phyloP scores from a whole-genome alignment of 2,329 filamentous ascomycete species.

The Claviceps sp. region DNA sequence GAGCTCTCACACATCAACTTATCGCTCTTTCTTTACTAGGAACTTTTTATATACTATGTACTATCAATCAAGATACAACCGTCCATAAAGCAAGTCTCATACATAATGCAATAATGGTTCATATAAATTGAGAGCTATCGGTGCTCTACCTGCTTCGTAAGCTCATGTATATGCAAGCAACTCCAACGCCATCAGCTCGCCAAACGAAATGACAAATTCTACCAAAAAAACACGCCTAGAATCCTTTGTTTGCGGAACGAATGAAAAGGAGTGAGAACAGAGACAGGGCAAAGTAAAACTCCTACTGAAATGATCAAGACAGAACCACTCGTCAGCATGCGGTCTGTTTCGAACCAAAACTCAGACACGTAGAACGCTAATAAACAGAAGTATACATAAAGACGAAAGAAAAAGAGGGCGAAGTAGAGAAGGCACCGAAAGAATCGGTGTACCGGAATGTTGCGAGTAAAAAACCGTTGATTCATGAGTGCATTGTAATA shows the following conservation, averaged over 20 bases:
- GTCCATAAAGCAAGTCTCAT: not conserved
- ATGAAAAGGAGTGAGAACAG: not conserved
- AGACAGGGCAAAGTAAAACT: not conserved
- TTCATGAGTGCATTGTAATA: not conserved
- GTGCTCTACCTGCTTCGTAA: not conserved
- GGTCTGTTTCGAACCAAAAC: not conserved
- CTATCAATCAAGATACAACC: too few species aligned
- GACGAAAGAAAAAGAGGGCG: not conserved
- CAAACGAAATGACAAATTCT: not conserved
- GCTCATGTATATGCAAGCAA: not conserved
- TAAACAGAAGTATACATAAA: not conserved
- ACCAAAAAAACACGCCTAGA: too few species aligned
- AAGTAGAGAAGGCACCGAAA: not conserved
- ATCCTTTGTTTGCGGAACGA: not conserved
- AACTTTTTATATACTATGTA: too few species aligned
- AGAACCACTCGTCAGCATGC: not conserved
- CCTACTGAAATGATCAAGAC: not conserved
- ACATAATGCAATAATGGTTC: not conserved
- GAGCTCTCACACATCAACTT: not conserved
- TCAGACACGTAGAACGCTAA: not conserved
- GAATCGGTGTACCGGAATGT: not conserved
- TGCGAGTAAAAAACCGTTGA: not conserved
- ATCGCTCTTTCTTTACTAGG: not conserved
- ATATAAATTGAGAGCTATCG: not conserved
- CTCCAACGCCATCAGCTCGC: conserved; percentile 3